Base-by-base conservation (phyloP, 768 basidiomycete genomes). In the Boletus rubescentipes region DNA sequence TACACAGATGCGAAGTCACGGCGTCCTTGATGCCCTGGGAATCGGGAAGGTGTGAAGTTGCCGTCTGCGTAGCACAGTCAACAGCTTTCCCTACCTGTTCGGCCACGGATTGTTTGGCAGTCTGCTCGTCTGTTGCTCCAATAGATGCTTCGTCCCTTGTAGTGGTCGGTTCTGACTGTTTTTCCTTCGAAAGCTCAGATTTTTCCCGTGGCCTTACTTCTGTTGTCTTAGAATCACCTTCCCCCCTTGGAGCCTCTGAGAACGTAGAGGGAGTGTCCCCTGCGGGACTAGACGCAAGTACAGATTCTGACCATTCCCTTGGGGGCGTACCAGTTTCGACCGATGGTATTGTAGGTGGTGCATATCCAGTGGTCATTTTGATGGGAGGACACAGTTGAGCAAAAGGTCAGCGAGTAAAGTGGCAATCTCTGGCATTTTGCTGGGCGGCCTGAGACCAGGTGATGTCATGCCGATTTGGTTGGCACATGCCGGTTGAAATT, bases 401-500 rank as follows among this genome's bases (percentile, higher is more conserved):
- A 23, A 42, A 23, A 39, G 9, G 34, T 15, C 20, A 37, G 31
- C 35, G 21, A 23, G 31, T n/a, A 34, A 29, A 7, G 32, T 44
- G 40, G 58, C 7, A 41, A 46, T 35, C 45, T 53, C 36, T 52
- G 46, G 40, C 40, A 52, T 49, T 42, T 54, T 37, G 46, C 11
- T 35, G 14, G 41, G 31, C 31, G 26, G 26, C 26, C 63, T 39
- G 4, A 35, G 64, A 48, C 60, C 41, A 50, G 51, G 37, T 66
- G 65, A 66, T 68, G 65, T 66, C 65, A 66, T 66, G 60, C 60
- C 63, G 63, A 43, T 7, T 23, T 9, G 16, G 30, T 42, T 46
- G 31, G 21, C 34, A 39, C 0, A 14, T 55, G 64, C 64, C 63
- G 64, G 14, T 35, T 52, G 37, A 14, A 43, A 2, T 34, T 30